Evolutionary conservation across 75 land plant species (phyloP), one percentile per base, ranked within the genome.

Genomic region (Cryptomeria japonica): DNA sequence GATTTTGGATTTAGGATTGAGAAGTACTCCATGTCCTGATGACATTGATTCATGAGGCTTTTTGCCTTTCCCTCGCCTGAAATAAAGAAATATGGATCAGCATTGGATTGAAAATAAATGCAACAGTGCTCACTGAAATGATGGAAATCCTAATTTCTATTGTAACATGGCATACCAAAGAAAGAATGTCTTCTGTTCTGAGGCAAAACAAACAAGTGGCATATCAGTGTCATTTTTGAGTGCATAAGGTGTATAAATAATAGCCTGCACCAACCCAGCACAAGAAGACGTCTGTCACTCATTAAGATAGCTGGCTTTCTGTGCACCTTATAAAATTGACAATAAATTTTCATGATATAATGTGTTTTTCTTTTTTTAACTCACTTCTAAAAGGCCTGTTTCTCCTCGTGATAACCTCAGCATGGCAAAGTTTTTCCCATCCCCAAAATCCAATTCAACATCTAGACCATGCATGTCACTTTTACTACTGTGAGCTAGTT

Each of bases 341-440:
- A 42, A 37, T n/a, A 68, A 13, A 51, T 8, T 53, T 85, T 53
- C 9, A 47, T 55, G 28, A 85, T 18, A 49, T 34, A 85, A 85
- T 34, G 1, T 6, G 41, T 85, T 31, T 42, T 5, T 12, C 46
- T 44, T 22, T 28, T 44, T 77, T 31, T 61, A 38, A 46, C 87
- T 70, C 88, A 93, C 99, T 98, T 97, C 93, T 87, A 97, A 89
- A 53, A 90, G 88, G 58, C 99, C 99, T 61, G 87, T 93, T 56
- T 93, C 88, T 77, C 92, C 96, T 89, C 94, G 93, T 80, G 89
- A 92, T 68, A 96, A 85, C 85, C 94, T 93, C 75, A 96, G 86
- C 46, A 53, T 91, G 53, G 95, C 99, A 91, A 90, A 89, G 75
- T 91, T 91, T 61, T 87, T 93, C 34, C 93, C 95, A 80, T 92